Evolutionary conservation across 345 rosid species (phyloP).

Genomic region (Populus simonii): DNA sequence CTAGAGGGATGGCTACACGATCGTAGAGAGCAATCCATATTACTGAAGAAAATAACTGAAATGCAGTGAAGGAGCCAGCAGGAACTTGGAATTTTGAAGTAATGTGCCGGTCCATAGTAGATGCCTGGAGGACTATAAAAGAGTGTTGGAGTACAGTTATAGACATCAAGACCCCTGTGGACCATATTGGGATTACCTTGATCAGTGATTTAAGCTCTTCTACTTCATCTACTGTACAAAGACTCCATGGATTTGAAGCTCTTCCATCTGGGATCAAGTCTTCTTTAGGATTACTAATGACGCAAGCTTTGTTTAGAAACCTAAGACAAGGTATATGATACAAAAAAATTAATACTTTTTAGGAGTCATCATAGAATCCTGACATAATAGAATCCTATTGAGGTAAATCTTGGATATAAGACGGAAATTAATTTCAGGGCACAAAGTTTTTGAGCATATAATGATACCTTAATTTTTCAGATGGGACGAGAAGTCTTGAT

Average conservation of each 20-base stretch:
- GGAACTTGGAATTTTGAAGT: conserved; percentile 46
- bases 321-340: conserved; percentile 17
- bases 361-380: too few species aligned
- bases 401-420: neutral
- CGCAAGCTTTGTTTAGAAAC: conserved; percentile 75
- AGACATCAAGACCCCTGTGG: conserved; percentile 61
- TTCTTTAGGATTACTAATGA: conserved; percentile 42
- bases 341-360: too few species aligned
- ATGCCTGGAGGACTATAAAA: conserved; percentile 60
- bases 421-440: neutral
- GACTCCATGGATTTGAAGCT: conserved; percentile 67
- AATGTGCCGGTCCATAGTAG: conserved; percentile 42
- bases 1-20: conserved; percentile 28
- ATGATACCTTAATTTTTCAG: conserved; percentile 37
- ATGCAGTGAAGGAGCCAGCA: conserved; percentile 37
- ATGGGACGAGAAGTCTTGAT: conserved; percentile 27
- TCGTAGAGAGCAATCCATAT: conserved; percentile 40
- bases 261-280: conserved; percentile 57
- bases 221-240: conserved; percentile 73
- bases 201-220: conserved; percentile 78
- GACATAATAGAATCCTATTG: neutral
- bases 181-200: conserved; percentile 68
- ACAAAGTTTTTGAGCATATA: neutral
- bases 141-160: conserved; percentile 57
- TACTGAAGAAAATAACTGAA: conserved; percentile 27